A percentile compares a stretch with the other conserved stretches of the same genome.
phyloP scores from a whole-genome alignment of 306 rosid genomes.

The Rubus parviflorus region DNA sequence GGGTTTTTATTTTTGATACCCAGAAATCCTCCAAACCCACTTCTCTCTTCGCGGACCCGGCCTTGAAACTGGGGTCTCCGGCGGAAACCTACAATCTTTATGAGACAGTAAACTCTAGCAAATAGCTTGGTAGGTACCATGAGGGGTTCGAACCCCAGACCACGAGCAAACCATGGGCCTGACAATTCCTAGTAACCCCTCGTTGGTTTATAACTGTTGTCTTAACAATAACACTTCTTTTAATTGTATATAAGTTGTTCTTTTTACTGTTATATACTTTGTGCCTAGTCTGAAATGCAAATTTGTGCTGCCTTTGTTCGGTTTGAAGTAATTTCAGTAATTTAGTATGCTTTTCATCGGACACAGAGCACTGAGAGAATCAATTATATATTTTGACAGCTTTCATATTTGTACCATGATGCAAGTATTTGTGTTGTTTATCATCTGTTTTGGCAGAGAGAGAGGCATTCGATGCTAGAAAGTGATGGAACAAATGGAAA shows the following conservation, averaged over 20 bases:
- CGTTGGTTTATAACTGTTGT: not conserved
- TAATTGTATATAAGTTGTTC: not conserved
- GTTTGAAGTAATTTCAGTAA: conserved; percentile 1
- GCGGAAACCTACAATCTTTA: too few relatives aligned
- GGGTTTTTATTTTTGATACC: too few relatives aligned
- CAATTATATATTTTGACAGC: not conserved
- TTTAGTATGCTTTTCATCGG: not conserved
- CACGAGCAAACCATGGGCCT: not conserved
- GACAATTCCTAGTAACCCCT: not conserved
- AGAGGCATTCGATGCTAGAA: conserved; percentile 64
- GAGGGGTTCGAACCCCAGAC: too few relatives aligned
- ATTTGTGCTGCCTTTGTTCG: not conserved
- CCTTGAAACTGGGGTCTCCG: too few relatives aligned
- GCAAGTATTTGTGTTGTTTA: conserved; percentile 1
- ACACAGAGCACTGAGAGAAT: not conserved
- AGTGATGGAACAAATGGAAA: conserved; percentile 70
- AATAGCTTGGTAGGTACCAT: too few relatives aligned
- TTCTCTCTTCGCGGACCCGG: too few relatives aligned
- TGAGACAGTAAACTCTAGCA: too few relatives aligned
- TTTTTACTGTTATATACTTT: not conserved
- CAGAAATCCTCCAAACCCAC: too few relatives aligned
- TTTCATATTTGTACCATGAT: not conserved
- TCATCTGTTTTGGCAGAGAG: conserved; percentile 62
- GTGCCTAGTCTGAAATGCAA: not conserved
- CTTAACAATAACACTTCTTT: not conserved